These are phyloP conservation scores for Aphanomyces invadans DNA, from an alignment of 352 stramenopile species.

Conservation along the genomic window DNA sequence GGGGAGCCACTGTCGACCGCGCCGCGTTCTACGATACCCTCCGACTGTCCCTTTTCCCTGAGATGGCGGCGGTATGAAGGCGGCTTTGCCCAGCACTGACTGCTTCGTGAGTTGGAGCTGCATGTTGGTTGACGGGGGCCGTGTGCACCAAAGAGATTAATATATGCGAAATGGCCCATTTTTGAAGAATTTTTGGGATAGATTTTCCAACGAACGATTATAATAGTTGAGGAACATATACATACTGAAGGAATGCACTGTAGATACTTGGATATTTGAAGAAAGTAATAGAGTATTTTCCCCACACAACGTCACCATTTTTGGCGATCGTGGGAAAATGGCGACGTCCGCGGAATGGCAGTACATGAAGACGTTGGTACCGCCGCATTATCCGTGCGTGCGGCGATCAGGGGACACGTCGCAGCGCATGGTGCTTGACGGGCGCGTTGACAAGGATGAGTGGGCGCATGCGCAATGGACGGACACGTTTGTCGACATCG, in stretches of 20 bases:
- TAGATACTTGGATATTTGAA: background rate
- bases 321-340: background rate
- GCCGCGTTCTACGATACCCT: conserved; percentile 74
- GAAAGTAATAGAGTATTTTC: too few species aligned
- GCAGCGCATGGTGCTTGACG: conserved; percentile 41
- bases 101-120: too few species aligned
- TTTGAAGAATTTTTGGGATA: too few species aligned
- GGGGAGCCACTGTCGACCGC: conserved; percentile 56
- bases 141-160: too few species aligned
- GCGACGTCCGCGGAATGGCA: conserved; percentile 28
- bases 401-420: conserved; percentile 31
- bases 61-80: conserved; percentile 72
- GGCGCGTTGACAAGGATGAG: conserved; percentile 51
- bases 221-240: too few species aligned
- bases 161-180: too few species aligned
- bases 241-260: too few species aligned
- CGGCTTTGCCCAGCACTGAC: too few species aligned
- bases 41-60: conserved; percentile 56
- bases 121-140: too few species aligned
- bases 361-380: conserved; percentile 54
- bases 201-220: too few species aligned
- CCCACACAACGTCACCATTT: too few species aligned
- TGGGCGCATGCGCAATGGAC: conserved; percentile 66
- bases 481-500: conserved; percentile 69
- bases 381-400: conserved; percentile 62